Base-by-base conservation (phyloP, 1,139 yeast genomes). In the Taphrina populina region DNA sequence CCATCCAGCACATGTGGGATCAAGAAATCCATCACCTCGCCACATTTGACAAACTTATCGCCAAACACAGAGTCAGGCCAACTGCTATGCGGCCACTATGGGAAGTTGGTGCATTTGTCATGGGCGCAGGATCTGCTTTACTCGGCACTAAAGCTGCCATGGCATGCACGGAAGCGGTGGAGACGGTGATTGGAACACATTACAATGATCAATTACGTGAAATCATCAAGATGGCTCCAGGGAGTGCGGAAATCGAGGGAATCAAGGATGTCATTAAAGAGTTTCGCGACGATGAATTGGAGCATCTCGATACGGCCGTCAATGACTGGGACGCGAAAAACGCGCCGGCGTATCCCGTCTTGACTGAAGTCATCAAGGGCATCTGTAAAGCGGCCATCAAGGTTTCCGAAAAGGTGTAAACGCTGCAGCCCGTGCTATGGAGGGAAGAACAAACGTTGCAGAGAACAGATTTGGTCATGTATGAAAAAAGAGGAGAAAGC, bases 101-200 rank as follows among this genome's bases (percentile, higher is more conserved):
- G 98, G 88, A 86, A 67, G 72, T 80, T 0, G 97, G 96, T 1
- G 97, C 98, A 0, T 76, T 84, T 56, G 83, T 83, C 0, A 75
- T 92, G 71, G 99, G 99, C 1, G 81, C 81, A 0, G 84, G 83
- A 0, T 92, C 98, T 0, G 97, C 96, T 0, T 65, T 85, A 54
- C 71, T 90, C 62, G 85, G 96, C 24, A 87, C 88, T 65, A 96
- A 92, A 67, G 96, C 96, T 1, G 98, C 98, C 1, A 92, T 92
- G 99, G 98, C 98, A 0, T 94, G 99, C 67, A 92, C 99, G 0
- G 97, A 90, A 60, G 98, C 98, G 0, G 98, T 92, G 0, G 99
- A 92, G 70, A 94, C 98, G 0, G 97, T 94, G 1, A 94, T 92
- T 69, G 99, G 98, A 1, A 86, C 87, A 1, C 99, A 92, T 69